Evolutionary conservation across 2,329 filamentous ascomycete species (phyloP).

Genomic region (Thermothelomyces thermophilus): DNA sequence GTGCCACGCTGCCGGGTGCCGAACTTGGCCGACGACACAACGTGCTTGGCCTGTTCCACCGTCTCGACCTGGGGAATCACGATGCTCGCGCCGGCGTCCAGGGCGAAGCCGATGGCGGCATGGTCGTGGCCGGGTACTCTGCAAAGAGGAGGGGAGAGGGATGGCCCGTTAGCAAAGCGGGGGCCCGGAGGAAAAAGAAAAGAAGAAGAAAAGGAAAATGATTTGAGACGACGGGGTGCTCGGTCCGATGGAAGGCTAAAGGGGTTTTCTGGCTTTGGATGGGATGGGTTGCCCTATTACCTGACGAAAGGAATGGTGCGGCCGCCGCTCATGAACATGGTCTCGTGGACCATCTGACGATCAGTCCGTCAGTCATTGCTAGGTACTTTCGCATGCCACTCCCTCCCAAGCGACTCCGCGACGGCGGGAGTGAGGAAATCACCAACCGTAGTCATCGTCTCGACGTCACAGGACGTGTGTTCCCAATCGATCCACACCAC

Average conservation of each 20-base stretch:
- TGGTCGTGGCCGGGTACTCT: constrained; percentile 40
- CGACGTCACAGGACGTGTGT: constrained; percentile 38
- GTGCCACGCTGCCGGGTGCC: constrained; percentile 32
- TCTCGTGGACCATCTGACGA: constrained; percentile 38
- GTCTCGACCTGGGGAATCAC: constrained; percentile 43
- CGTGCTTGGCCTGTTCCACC: constrained; percentile 39
- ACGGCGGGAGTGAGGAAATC: too few relatives aligned
- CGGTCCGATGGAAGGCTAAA: too few relatives aligned
- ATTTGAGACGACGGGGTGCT: too few relatives aligned
- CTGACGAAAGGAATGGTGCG: constrained; percentile 40
- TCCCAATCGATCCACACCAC: constrained; percentile 44
- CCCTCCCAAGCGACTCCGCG: background rate
- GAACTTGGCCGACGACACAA: constrained; percentile 39
- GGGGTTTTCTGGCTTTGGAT: too few relatives aligned
- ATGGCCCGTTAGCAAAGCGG: too few relatives aligned
- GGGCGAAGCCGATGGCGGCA: constrained; percentile 39
- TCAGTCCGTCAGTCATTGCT: constrained; percentile 1
- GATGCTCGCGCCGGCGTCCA: constrained; percentile 44
- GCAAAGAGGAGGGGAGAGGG: too few relatives aligned
- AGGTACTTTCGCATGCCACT: too few relatives aligned
- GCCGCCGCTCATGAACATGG: constrained; percentile 41
- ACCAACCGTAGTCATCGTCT: constrained; percentile 41
- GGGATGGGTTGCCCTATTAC: constrained; percentile 25
- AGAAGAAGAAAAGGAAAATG: too few relatives aligned
- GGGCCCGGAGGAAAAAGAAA: too few relatives aligned